Base-by-base conservation (phyloP, 192 early-diverging fungal species). In the Nowakowskiella sp. region DNA sequence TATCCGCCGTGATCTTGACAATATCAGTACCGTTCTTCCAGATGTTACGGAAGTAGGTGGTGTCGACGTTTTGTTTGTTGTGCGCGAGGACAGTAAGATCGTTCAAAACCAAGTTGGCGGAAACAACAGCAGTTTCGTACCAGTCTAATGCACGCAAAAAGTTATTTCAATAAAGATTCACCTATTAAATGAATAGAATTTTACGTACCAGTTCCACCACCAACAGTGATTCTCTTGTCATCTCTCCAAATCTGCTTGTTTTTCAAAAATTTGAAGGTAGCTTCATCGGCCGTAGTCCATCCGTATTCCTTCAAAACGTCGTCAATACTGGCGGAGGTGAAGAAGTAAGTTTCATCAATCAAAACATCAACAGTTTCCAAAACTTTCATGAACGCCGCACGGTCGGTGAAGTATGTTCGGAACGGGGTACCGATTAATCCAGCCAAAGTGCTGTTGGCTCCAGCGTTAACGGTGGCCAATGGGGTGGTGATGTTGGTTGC, bases 221-320 rank as follows among this genome's bases (percentile, higher is more conserved):
- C 29, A 29, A 42, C 8, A 57, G 6, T 53, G 10, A 30, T 30
- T 25, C 47, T 6, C n/a, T 42, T 42, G 61, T 67, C 51, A 34
- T 22, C 16, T 39, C 28, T 32, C 34, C 25, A 67, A 36, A 67
- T 36, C 44, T 65, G 30, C 28, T 57, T 31, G 64, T 69, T 69
- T 6, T 9, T 9, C 36, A 69, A 19, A 47, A 67, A 67, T 55
- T 66, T 67, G 62, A 53, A 29, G 31, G 31, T 24, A 42, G 60
- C 13, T 13, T 39, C 30, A 4, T 8, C 24, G 49, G 47, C 6
- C n/a, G 25, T 55, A 42, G 55, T 57, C 29, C 34, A 28, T 6
- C 53, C 55, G 54, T 57, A 58, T 7, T 24, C 24, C 55, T 58
- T 8, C 30, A 8, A 19, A 13, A 34, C 10, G 10, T 47, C 13